Percentiles rank a stretch among this genome's conserved stretches.
phyloP scores from a whole-genome alignment of 495 filamentous ascomycete genomes.

The Pseudotulostoma volvatum region DNA sequence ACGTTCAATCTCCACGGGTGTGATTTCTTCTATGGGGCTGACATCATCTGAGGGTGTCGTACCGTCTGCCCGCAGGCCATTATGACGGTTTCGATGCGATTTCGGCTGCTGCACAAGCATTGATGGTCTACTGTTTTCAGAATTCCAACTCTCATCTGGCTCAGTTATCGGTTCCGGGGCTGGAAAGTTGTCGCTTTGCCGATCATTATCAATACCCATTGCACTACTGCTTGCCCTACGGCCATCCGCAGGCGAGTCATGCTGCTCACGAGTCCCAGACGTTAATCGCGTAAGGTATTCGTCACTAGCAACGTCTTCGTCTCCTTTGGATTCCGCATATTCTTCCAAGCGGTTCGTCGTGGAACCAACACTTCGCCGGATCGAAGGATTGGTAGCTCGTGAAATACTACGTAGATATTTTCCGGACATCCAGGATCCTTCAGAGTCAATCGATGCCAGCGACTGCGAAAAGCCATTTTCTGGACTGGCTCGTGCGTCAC shows the following conservation, averaged over 20 bases:
- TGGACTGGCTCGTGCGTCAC: conserved; percentile 16
- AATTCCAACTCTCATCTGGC: neutral
- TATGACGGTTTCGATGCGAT: no score
- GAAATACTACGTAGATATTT: conserved; percentile 38
- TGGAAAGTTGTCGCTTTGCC: neutral
- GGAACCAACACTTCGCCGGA: conserved; percentile 30
- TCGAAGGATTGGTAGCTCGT: conserved; percentile 26
- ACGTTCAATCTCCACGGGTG: conserved; percentile 32
- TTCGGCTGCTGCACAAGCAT: neutral
- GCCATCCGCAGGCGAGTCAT: conserved; percentile 7
- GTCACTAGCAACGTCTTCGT: conserved; percentile 38
- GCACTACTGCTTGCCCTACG: conserved; percentile 24
- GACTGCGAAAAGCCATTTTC: conserved; percentile 46
- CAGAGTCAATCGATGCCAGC: conserved; percentile 73
- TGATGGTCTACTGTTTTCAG: neutral
- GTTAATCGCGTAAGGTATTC: conserved; percentile 45
- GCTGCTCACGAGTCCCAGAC: conserved; percentile 24
- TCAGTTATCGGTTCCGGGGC: neutral
- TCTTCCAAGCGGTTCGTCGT: conserved; percentile 17
- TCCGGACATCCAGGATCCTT: conserved; percentile 85
- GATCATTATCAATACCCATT: conserved; percentile 12
- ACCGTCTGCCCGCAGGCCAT: conserved; percentile 15
- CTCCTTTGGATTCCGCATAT: conserved; percentile 11
- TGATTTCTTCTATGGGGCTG: conserved; percentile 19
- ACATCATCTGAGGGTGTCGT: conserved; percentile 10